Conservation (phyloP, 2,329 filamentous ascomycete genomes). For the Monilinia fructigena region DNA sequence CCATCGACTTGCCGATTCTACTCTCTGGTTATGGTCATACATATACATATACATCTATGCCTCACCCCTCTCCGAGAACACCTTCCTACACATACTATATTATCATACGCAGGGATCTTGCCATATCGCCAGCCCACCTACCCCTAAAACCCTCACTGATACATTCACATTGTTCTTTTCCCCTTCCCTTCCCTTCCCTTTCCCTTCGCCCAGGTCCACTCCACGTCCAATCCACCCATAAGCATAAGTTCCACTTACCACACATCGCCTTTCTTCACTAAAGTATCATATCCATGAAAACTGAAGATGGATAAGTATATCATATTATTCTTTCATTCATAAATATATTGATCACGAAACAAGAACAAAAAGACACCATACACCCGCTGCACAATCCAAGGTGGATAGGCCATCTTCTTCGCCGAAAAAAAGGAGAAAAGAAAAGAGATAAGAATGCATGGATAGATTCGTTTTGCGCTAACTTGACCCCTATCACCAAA, state of each 20-base stretch:
- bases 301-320: not conserved
- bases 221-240: not conserved
- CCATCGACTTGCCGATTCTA: too few species aligned
- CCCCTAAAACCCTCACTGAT: too few species aligned
- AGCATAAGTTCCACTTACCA: not conserved
- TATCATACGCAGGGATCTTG: too few species aligned
- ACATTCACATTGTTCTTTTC: too few species aligned
- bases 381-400: not conserved
- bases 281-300: not conserved
- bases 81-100: too few species aligned
- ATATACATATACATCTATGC: too few species aligned
- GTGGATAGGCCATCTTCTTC: not conserved
- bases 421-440: not conserved
- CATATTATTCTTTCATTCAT: not conserved
- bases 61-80: too few species aligned
- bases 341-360: not conserved
- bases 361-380: not conserved
- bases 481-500: not conserved
- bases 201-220: too few species aligned
- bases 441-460: not conserved
- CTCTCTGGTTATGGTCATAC: too few species aligned
- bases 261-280: not conserved
- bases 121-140: too few species aligned
- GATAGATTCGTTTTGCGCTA: not conserved
- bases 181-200: too few species aligned